Percentiles rank a stretch among this genome's conserved stretches.
These are phyloP conservation scores for Catenaria anguillulae DNA, from an alignment of 371 early-diverging fungal genomes.

Conservation along the genomic window DNA sequence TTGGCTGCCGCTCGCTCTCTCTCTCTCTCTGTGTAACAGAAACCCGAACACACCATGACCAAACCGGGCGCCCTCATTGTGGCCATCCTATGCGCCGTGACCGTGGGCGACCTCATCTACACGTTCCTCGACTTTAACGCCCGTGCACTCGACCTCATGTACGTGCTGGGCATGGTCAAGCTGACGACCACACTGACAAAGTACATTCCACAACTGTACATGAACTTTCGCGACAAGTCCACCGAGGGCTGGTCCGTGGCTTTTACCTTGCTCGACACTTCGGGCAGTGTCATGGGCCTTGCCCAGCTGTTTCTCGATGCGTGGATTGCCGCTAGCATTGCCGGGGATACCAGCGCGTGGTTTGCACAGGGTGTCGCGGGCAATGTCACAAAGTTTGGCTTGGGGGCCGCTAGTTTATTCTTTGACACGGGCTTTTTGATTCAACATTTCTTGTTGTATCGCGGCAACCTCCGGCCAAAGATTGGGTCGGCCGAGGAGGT, in stretches of 20 bases:
- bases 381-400: conserved; percentile 1
- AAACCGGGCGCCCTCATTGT: neutral
- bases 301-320: conserved; percentile 69
- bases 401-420: conserved; percentile 24
- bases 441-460: conserved; percentile 46
- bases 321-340: neutral
- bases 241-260: conserved; percentile 86
- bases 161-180: conserved; percentile 66
- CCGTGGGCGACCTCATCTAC: no score
- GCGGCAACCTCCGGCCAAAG: neutral
- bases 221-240: conserved; percentile 59
- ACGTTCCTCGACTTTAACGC: no score
- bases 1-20: no score
- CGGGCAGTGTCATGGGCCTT: conserved; percentile 69
- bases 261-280: conserved; percentile 77
- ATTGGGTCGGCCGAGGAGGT: no score
- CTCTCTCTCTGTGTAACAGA: no score
- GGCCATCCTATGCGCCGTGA: neutral
- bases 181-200: conserved; percentile 60
- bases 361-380: neutral
- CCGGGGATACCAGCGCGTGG: neutral
- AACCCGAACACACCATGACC: no score
- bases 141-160: conserved; percentile 46
- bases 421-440: conserved; percentile 71
- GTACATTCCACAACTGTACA: conserved; percentile 73